A percentile compares a stretch with the other conserved stretches of the same genome.
phyloP scores from a whole-genome alignment of 768 basidiomycete genomes.

The Galerina sulciceps region DNA sequence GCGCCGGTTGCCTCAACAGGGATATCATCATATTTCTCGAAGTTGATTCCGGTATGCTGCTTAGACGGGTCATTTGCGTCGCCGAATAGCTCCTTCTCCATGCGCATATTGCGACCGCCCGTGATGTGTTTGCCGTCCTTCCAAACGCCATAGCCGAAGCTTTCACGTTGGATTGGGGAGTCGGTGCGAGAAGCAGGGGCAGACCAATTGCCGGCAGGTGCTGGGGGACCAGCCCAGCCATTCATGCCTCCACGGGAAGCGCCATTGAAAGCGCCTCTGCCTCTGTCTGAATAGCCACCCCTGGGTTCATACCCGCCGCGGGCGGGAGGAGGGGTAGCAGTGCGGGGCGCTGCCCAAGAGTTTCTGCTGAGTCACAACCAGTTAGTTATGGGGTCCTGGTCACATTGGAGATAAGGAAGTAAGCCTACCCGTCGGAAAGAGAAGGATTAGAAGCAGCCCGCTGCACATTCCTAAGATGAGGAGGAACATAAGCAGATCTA shows the following conservation, averaged over 20 bases:
- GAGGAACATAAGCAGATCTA: constrained; percentile 87
- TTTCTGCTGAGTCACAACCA: constrained; percentile 38
- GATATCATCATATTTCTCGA: constrained; percentile 99
- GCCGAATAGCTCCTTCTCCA: constrained; percentile 97
- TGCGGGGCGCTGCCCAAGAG: constrained; percentile 78
- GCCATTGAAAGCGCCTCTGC: constrained; percentile 41
- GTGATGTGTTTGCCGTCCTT: constrained; percentile 85
- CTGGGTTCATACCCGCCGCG: constrained; percentile 49
- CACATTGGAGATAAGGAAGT: constrained; percentile 9
- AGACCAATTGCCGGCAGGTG: constrained; percentile 45
- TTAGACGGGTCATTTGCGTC: constrained; percentile 84
- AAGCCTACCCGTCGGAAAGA: constrained; percentile 58
- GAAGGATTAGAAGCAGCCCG: constrained; percentile 80
- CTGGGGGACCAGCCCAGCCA: constrained; percentile 42
- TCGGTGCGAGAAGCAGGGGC: constrained; percentile 37
- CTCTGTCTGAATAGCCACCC: constrained; percentile 43
- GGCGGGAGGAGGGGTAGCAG: constrained; percentile 62
- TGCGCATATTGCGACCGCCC: constrained; percentile 82
- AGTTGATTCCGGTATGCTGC: constrained; percentile 98
- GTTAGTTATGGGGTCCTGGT: no score
- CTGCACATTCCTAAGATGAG: constrained; percentile 85
- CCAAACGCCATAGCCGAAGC: constrained; percentile 78
- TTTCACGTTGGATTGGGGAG: constrained; percentile 49
- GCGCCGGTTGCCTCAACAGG: constrained; percentile 98
- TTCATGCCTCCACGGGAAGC: constrained; percentile 44